Evolutionary conservation across 257 asterid genomes (phyloP).

Genomic region (Lantana camara): DNA sequence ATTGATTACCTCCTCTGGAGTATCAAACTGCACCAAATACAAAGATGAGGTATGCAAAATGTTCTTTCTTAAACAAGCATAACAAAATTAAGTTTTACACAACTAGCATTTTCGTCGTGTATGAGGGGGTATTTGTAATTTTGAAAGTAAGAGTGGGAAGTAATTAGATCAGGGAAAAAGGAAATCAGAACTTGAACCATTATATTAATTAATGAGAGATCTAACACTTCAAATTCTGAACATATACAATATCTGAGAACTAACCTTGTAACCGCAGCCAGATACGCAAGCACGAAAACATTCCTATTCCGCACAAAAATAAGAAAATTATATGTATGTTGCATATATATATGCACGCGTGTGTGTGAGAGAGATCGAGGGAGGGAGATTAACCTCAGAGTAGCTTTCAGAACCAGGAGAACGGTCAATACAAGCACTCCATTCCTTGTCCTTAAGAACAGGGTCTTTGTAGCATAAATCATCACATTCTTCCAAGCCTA

Average conservation of each 20-base stretch:
- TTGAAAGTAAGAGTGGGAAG: no score
- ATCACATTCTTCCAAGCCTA: slow-evolving; percentile 83
- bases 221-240: background rate
- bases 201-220: no score
- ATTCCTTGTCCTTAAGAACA: slow-evolving; percentile 78
- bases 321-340: slow-evolving; percentile 8
- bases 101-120: no score
- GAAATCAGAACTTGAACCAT: no score
- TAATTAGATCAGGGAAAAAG: no score
- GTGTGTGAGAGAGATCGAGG: background rate
- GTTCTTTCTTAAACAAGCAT: background rate
- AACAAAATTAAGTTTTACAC: no score
- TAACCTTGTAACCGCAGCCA: slow-evolving; percentile 82
- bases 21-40: slow-evolving; percentile 57
- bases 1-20: slow-evolving; percentile 50
- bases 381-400: slow-evolving; percentile 57
- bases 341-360: no score
- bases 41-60: background rate
- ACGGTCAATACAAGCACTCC: slow-evolving; percentile 97
- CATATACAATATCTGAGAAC: slow-evolving; percentile 20
- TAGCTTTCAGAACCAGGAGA: slow-evolving; percentile 91
- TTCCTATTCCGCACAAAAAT: slow-evolving; percentile 41
- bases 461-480: slow-evolving; percentile 95
- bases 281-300: slow-evolving; percentile 78
- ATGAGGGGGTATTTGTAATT: no score